Percentiles rank a stretch among this genome's conserved stretches.
These are phyloP conservation scores for Cladobotryum mycophilum DNA, from an alignment of 2,329 filamentous ascomycete species.

Conservation along the genomic window DNA sequence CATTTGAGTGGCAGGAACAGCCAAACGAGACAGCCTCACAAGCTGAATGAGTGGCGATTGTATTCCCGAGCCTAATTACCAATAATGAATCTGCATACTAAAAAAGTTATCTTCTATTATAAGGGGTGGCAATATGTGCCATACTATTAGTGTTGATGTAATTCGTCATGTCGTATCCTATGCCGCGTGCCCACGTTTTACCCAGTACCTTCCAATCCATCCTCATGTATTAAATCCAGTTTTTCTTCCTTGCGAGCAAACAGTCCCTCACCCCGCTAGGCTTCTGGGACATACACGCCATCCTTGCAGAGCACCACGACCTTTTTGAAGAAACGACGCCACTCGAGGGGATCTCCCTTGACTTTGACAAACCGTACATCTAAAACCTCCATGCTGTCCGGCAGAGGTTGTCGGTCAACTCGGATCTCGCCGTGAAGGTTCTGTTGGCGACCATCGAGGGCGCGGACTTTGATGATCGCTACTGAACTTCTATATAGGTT, in stretches of 20 bases:
- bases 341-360: constrained; percentile 93
- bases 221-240: not conserved
- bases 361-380: constrained; percentile 90
- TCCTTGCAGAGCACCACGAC: constrained; percentile 84
- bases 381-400: constrained; percentile 54
- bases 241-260: constrained; percentile 10
- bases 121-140: too few relatives aligned
- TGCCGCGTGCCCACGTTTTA: not conserved
- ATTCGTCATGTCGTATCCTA: not conserved
- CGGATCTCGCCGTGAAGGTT: constrained; percentile 68
- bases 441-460: constrained; percentile 66
- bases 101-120: too few relatives aligned
- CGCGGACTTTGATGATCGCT: constrained; percentile 65
- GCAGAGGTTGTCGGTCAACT: constrained; percentile 58
- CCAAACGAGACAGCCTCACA: constrained; percentile 24
- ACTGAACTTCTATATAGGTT: constrained; percentile 49
- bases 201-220: not conserved
- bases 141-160: too few relatives aligned
- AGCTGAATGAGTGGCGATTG: constrained; percentile 18
- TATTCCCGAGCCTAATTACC: not conserved
- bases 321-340: constrained; percentile 95
- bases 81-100: too few relatives aligned
- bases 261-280: constrained; percentile 25
- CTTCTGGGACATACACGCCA: constrained; percentile 57
- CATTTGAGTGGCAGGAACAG: constrained; percentile 37